Base-by-base conservation (phyloP, 345 rosid genomes). In the Zanthoxylum bungeanum region DNA sequence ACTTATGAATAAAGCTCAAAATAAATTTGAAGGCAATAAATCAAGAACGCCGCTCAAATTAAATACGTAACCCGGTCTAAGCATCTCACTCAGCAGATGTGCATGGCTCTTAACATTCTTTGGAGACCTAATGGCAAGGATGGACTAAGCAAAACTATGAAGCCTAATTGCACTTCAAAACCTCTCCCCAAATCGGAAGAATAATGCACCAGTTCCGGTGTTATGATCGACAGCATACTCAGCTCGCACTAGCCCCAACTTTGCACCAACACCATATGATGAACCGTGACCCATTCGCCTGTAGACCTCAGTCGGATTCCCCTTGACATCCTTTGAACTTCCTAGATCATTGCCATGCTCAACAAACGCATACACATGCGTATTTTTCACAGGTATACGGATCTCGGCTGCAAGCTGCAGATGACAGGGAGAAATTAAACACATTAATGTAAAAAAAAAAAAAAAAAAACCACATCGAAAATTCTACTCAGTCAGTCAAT, bases 261-360 rank as follows among this genome's bases (percentile, higher is more conserved):
- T 92, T 64, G 82, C 85, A 16, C 99, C 98, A 60, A 77, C 86
- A 66, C 99, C 98, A 52, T 92, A 92, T 0, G 99, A 95, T 10
- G 99, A 95, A 70, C 99, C 98, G 3, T 86, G 89, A 42, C 97
- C 98, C 96, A 83, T 78, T 79, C 98, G 88, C 80, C 93, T 82
- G 76, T 92, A 95, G 9, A 91, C 98, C 58, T 87, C 97, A 12
- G 99, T 95, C 37, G 99, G 99, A 75, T 95, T 95, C 36, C 99
- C 99, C 77, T 95, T 95, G 68, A 95, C 97, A 69, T 91, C 96
- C 84, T 95, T 92, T 3, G 98, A 95, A 74, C 87, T 87, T 79
- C 99, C 99, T 64, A 92, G 83, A 78, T 95, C 98, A 39, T 85
- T 95, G 65, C 99, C 99, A 70, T 95, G 99, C 82, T 95, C 98